phyloP scores from a whole-genome alignment of 192 early-diverging fungal species.

The Entomortierella chlamydospora region DNA sequence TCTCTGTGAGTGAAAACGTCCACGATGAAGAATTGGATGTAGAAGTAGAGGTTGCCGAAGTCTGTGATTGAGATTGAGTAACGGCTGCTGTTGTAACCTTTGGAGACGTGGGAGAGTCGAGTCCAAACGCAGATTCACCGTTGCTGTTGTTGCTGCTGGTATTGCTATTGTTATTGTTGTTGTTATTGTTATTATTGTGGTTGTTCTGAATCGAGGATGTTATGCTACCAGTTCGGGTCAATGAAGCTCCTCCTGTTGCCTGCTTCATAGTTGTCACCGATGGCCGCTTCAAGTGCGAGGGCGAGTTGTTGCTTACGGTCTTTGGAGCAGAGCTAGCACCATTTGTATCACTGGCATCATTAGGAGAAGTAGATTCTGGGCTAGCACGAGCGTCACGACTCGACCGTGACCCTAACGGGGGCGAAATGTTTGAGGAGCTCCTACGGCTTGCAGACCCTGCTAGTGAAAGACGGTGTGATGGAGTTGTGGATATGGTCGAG shows the following conservation, averaged over 20 bases:
- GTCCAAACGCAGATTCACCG: not conserved
- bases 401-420: conserved; percentile 17
- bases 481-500: not conserved
- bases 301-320: not conserved
- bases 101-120: conserved; percentile 26
- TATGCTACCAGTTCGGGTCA: not conserved
- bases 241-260: not conserved
- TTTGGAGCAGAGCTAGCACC: not conserved
- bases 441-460: conserved; percentile 22
- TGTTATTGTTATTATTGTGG: too few relatives aligned
- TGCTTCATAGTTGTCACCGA: conserved; percentile 33
- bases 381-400: conserved; percentile 18
- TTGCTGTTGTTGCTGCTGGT: too few relatives aligned
- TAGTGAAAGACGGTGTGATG: conserved; percentile 28
- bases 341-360: not conserved
- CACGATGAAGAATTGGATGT: not conserved
- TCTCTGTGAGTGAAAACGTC: conserved; percentile 30
- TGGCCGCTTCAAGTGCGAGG: conserved; percentile 38
- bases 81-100: conserved; percentile 1
- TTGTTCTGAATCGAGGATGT: not conserved
- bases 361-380: conserved; percentile 16
- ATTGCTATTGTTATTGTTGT: too few relatives aligned
- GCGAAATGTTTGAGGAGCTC: conserved; percentile 41
- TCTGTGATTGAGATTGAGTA: not conserved
- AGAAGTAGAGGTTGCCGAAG: not conserved